Conservation (phyloP, 108 stramenopile genomes). For the Seminavis robusta region DNA sequence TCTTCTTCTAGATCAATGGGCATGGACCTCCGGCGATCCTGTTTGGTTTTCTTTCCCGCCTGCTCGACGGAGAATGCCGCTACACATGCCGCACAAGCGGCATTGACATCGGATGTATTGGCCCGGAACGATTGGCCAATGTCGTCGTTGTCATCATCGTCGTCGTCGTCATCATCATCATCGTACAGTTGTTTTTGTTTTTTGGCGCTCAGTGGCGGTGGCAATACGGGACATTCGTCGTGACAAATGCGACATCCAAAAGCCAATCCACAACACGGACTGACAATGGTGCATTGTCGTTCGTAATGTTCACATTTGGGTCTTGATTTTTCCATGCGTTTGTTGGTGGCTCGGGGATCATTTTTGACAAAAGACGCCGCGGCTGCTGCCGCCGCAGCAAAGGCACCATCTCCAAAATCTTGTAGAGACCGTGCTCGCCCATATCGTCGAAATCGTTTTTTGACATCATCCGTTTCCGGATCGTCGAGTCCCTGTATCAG, state of each 20-base stretch:
- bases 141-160: too few relatives aligned
- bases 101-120: too few relatives aligned
- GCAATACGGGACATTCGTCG: constrained; percentile 61
- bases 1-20: constrained; percentile 41
- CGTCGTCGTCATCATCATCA: too few relatives aligned
- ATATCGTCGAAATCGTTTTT: constrained; percentile 1
- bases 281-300: constrained; percentile 73
- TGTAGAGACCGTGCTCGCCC: neutral
- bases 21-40: constrained; percentile 28
- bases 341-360: constrained; percentile 15
- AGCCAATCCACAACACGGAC: constrained; percentile 76
- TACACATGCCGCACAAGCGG: too few relatives aligned
- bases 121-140: too few relatives aligned
- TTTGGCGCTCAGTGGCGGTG: constrained; percentile 24
- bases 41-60: constrained; percentile 14
- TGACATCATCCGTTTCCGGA: too few relatives aligned
- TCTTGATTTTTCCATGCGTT: constrained; percentile 35
- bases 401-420: neutral
- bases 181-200: neutral
- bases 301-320: constrained; percentile 72
- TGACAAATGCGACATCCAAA: constrained; percentile 87
- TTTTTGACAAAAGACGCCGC: constrained; percentile 16
- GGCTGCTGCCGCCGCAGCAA: constrained; percentile 10
- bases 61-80: neutral
- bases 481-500: too few relatives aligned